phyloP scores from a whole-genome alignment of 2,329 filamentous ascomycete species.

The Fusarium sp. region DNA sequence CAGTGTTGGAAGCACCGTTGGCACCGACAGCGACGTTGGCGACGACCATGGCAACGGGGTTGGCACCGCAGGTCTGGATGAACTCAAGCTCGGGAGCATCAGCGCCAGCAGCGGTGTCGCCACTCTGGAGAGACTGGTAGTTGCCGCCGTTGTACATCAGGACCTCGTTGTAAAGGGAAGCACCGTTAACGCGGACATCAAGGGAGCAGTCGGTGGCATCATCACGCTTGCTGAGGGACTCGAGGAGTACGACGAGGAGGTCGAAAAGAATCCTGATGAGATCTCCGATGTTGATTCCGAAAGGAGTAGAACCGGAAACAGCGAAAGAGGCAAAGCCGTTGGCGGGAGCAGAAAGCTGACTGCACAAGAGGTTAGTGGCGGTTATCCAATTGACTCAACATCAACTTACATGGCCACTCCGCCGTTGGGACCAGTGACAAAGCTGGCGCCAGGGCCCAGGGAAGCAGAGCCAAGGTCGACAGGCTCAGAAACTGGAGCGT shows the following conservation, averaged over 20 bases:
- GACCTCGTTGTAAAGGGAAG: neutral
- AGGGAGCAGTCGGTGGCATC: conserved; percentile 5
- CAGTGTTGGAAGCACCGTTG: conserved; percentile 15
- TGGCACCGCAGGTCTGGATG: conserved; percentile 19
- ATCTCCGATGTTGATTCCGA: neutral
- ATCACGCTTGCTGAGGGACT: conserved; percentile 12
- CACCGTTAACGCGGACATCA: neutral
- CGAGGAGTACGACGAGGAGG: neutral
- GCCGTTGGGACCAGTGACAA: neutral
- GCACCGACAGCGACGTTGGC: conserved; percentile 14
- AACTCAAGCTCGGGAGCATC: neutral
- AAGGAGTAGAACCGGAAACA: too few relatives aligned
- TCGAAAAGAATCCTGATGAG: conserved; percentile 14
- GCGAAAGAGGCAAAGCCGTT: neutral
- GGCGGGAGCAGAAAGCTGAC: neutral
- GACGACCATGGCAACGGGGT: neutral
- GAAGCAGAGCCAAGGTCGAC: neutral
- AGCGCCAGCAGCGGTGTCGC: accelerated
- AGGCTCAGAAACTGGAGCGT: accelerated
- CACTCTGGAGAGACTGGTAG: accelerated
- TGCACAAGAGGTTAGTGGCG: neutral
- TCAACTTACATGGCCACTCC: conserved; percentile 8
- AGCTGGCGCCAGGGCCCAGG: neutral
- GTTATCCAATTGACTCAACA: neutral
- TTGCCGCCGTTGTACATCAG: neutral